Percentiles rank a stretch among this genome's conserved stretches.
Conservation (phyloP, 78 protist genomes). For the Fonticula alba region DNA sequence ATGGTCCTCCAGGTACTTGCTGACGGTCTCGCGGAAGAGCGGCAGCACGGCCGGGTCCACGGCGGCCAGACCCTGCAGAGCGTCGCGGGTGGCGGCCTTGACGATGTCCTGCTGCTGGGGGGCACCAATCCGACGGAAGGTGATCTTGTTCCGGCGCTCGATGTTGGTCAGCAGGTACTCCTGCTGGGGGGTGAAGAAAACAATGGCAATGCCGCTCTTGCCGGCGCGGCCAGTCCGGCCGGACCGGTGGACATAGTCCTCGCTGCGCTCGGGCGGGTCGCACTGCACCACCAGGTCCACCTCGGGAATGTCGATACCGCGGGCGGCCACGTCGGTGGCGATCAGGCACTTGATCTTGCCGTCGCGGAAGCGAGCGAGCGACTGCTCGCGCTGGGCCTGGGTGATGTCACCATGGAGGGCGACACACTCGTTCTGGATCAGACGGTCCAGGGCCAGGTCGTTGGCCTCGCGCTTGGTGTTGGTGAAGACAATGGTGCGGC, state of each 20-base stretch:
- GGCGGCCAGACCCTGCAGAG: not conserved
- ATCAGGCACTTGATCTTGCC: slow-evolving; percentile 16
- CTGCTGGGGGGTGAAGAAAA: slow-evolving; percentile 76
- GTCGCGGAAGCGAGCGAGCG: slow-evolving; percentile 13
- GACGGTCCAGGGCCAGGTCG: not conserved
- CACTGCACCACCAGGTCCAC: slow-evolving; percentile 55
- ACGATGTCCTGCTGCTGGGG: slow-evolving; percentile 13
- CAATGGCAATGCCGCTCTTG: slow-evolving; percentile 57
- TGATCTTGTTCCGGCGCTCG: slow-evolving; percentile 40
- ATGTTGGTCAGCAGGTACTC: slow-evolving; percentile 55
- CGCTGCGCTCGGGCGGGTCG: slow-evolving; percentile 64
- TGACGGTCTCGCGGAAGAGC: not conserved
- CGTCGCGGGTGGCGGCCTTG: slow-evolving; percentile 9
- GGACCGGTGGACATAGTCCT: slow-evolving; percentile 83
- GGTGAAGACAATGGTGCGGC: slow-evolving; percentile 11
- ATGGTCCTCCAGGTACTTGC: not conserved
- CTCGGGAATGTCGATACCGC: slow-evolving; percentile 63
- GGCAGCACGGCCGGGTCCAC: not conserved
- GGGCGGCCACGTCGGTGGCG: slow-evolving; percentile 54
- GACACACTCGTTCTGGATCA: no score
- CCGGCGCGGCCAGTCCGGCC: slow-evolving; percentile 96
- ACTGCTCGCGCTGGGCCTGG: not conserved
- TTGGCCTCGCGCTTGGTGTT: slow-evolving; percentile 12
- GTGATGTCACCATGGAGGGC: no score
- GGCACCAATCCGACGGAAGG: slow-evolving; percentile 24